Evolutionary conservation across 805 yeast genomes (phyloP), one percentile per base, ranked within the genome.

Genomic region (Metschnikowia koreensis): DNA sequence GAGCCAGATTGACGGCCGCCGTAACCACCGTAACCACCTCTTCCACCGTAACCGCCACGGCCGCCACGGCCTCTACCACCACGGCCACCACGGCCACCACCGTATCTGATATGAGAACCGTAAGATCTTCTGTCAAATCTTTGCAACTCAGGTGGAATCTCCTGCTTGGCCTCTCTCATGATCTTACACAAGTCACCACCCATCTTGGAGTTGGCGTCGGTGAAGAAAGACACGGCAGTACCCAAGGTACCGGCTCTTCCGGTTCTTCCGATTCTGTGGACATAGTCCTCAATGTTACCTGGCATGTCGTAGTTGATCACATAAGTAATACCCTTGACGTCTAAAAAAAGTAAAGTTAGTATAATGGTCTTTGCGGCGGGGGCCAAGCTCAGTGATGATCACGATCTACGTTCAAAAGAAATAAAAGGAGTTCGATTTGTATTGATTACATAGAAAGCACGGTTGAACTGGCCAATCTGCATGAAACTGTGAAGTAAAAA

Each of bases 191-290:
- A 81, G 65, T 90, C 94, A 64, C 89, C 87, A 62, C 98, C 97
- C 73, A 91, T 82, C 75, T 87, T 83, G 63, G 89, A 77, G 79
- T 91, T 89, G 60, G 80, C 92, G 59, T 83, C 87, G 53, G 97
- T 90, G 82, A 94, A 94, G 71, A 93, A 83, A 8, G 98, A 89
- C 60, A 91, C 83, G 50, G 99, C 97, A 56, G 94, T 92, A 81
- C 99, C 99, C 57, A 81, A 80, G 57, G 91, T 85, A 71, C 98
- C 98, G 61, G 97, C 99, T 83, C 99, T 90, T 71, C 99, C 99
- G 59, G 99, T 92, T 83, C 97, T 92, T 74, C 99, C 99, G 68
- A 93, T 94, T 79, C 99, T 85, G 74, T 93, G 99, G 58, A 93
- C 97, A 71, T 93, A 93, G 77, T 94, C 98, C 80, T 94, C 99